Conservation (phyloP, 148 eudicot species). For the Fagopyrum homotropicum region DNA sequence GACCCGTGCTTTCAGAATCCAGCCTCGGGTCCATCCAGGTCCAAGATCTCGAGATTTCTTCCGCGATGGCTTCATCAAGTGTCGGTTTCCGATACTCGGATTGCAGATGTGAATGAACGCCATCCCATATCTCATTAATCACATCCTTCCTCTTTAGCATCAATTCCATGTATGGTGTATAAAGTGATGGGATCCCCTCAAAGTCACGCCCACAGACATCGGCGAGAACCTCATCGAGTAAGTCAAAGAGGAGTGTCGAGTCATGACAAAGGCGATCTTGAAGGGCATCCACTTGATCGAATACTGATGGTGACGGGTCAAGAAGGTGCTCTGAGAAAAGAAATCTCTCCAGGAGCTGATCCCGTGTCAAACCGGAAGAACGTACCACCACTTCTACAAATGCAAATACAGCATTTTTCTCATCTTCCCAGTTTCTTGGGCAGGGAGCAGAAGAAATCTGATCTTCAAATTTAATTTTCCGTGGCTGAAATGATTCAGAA, state of each 20-base stretch:
- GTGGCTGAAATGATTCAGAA: slow-evolving; percentile 44
- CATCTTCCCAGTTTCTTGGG: slow-evolving; percentile 25
- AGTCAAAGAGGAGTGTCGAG: slow-evolving; percentile 81
- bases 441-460: slow-evolving; percentile 21
- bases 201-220: slow-evolving; percentile 56
- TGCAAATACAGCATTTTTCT: slow-evolving; percentile 53
- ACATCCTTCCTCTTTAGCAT: slow-evolving; percentile 50
- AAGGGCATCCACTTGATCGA: slow-evolving; percentile 74
- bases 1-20: slow-evolving; percentile 39
- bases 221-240: slow-evolving; percentile 57
- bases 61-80: slow-evolving; percentile 52
- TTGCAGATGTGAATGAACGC: slow-evolving; percentile 47
- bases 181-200: slow-evolving; percentile 38
- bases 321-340: slow-evolving; percentile 53
- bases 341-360: slow-evolving; percentile 57
- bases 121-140: slow-evolving; percentile 61
- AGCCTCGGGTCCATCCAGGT: slow-evolving; percentile 54
- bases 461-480: slow-evolving; percentile 57
- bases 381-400: slow-evolving; percentile 76
- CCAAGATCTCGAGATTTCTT: slow-evolving; percentile 35
- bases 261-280: slow-evolving; percentile 60
- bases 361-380: slow-evolving; percentile 74
- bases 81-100: slow-evolving; percentile 32
- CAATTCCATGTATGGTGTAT: slow-evolving; percentile 27
- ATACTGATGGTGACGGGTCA: slow-evolving; percentile 59